Conservation (phyloP, 495 filamentous ascomycete species). For the Aspergillus nanangensis region DNA sequence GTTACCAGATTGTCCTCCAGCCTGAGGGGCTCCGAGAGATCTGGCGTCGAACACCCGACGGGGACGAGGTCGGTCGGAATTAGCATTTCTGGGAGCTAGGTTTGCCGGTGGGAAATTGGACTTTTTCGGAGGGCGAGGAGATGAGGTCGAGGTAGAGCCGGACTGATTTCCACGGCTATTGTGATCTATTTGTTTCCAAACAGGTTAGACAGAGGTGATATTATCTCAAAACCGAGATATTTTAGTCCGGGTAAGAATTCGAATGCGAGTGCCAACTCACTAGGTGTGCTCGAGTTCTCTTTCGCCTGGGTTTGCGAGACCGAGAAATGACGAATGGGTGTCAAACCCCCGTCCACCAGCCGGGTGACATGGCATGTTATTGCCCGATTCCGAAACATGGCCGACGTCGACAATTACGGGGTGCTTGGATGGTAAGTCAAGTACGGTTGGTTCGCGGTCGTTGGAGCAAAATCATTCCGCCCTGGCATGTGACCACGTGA, state of each 20-base stretch:
- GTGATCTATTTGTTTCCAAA: no score
- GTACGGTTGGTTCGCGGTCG: no score
- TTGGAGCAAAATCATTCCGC: no score
- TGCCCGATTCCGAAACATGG: constrained; percentile 30
- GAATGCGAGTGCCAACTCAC: constrained; percentile 15
- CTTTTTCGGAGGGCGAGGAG: constrained; percentile 13
- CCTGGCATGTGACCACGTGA: no score
- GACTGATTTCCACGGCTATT: neutral
- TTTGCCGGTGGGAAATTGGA: constrained; percentile 18
- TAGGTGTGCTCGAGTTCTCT: constrained; percentile 15
- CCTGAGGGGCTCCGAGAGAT: constrained; percentile 31
- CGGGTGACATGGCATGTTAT: constrained; percentile 12
- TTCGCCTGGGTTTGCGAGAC: constrained; percentile 13
- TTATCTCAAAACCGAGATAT: no score
- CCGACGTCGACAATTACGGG: constrained; percentile 1
- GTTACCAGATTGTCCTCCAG: constrained; percentile 24
- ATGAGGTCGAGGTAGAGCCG: constrained; percentile 3
- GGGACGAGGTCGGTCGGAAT: constrained; percentile 20
- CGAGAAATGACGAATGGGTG: constrained; percentile 29
- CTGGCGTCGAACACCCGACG: constrained; percentile 37
- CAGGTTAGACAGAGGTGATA: no score
- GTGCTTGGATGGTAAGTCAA: neutral
- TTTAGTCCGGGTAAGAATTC: no score
- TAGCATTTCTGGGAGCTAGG: constrained; percentile 9
- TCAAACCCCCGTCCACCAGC: constrained; percentile 7